These are phyloP conservation scores for Erysimum cheiranthoides DNA, from an alignment of 345 rosid genomes.

Conservation along the genomic window DNA sequence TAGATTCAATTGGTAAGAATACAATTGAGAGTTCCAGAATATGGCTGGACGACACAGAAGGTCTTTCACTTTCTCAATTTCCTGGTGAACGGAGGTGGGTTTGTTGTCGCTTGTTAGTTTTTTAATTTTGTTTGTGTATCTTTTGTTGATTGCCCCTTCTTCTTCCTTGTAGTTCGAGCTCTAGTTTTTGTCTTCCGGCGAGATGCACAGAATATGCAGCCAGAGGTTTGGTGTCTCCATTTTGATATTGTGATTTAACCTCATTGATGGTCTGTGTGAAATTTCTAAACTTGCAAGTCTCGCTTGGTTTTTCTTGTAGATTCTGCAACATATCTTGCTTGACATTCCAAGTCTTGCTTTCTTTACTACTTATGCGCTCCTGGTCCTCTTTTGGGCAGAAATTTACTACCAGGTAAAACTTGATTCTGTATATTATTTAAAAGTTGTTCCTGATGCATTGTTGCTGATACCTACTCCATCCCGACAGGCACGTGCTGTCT, in stretches of 20 bases:
- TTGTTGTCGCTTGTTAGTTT: background rate
- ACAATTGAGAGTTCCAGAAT: slow-evolving; percentile 88
- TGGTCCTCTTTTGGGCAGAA: slow-evolving; percentile 89
- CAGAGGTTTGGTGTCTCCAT: slow-evolving; percentile 53
- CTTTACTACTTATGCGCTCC: slow-evolving; percentile 78
- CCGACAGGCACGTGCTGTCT: slow-evolving; percentile 79
- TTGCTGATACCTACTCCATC: slow-evolving; percentile 18
- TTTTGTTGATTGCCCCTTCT: background rate
- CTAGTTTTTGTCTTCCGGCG: slow-evolving; percentile 73
- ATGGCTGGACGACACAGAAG: slow-evolving; percentile 97
- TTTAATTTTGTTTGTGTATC: background rate
- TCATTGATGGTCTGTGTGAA: slow-evolving; percentile 1
- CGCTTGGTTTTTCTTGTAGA: slow-evolving; percentile 48
- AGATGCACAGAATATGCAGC: slow-evolving; percentile 61
- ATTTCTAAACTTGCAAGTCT: slow-evolving; percentile 25
- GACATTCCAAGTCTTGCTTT: slow-evolving; percentile 79
- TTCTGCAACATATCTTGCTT: slow-evolving; percentile 72
- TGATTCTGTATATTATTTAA: background rate
- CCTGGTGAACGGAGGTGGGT: slow-evolving; percentile 81
- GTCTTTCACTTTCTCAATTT: slow-evolving; percentile 95
- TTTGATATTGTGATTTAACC: background rate
- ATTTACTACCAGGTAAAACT: slow-evolving; percentile 74
- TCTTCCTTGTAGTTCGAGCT: slow-evolving; percentile 63
- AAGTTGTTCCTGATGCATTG: background rate
- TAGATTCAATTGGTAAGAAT: slow-evolving; percentile 84